Conservation (phyloP, 2,329 filamentous ascomycete genomes). For the Colletotrichum orbiculare region DNA sequence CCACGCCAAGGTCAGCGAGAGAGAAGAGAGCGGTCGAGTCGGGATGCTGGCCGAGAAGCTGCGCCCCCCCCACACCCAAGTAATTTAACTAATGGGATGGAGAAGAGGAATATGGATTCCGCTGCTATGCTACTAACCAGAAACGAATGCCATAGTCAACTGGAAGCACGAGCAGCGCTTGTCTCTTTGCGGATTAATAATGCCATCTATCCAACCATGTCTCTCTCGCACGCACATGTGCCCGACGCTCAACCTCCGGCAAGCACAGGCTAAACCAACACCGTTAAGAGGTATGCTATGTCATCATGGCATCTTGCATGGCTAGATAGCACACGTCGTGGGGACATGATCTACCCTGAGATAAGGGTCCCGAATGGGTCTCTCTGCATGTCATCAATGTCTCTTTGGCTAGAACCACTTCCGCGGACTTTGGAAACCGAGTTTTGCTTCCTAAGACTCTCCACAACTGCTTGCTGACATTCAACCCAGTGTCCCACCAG, state of each 20-base stretch:
- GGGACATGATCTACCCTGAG: constrained; percentile 1
- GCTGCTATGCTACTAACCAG: not conserved
- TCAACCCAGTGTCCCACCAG: not conserved
- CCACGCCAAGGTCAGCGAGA: constrained; percentile 12
- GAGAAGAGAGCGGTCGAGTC: constrained; percentile 4
- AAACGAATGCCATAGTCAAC: too few species aligned
- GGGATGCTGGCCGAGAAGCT: not conserved
- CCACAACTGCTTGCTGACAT: not conserved
- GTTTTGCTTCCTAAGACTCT: not conserved
- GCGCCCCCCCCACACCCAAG: not conserved
- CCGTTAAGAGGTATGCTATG: not conserved
- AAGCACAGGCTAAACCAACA: too few species aligned
- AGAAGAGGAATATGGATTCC: constrained; percentile 28
- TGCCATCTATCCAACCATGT: not conserved
- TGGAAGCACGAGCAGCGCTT: not conserved
- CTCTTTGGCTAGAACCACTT: constrained; percentile 16
- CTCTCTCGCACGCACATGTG: constrained; percentile 18
- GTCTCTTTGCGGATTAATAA: constrained; percentile 23
- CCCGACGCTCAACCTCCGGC: too few species aligned
- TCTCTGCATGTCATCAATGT: not conserved
- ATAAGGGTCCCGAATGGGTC: constrained; percentile 7
- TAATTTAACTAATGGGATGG: too few species aligned
- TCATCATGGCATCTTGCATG: constrained; percentile 3
- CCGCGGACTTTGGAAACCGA: constrained; percentile 20
- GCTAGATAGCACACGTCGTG: not conserved